These are phyloP conservation scores for Umbelopsis isabellina DNA, from an alignment of 192 early-diverging fungal species.

Conservation along the genomic window DNA sequence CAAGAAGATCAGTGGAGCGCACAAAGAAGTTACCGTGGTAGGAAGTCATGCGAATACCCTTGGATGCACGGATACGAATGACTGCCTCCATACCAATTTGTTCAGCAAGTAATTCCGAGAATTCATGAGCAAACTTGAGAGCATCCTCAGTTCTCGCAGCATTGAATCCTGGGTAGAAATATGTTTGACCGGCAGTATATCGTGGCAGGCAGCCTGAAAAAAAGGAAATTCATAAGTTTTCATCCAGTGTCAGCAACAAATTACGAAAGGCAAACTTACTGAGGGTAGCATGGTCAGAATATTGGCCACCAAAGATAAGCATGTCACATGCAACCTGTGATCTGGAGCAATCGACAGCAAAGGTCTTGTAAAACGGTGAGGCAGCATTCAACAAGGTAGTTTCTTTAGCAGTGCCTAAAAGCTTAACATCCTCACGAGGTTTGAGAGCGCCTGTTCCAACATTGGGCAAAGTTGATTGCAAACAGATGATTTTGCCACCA, in stretches of 20 bases:
- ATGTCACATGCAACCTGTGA: constrained; percentile 89
- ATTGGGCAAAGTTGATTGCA: constrained; percentile 85
- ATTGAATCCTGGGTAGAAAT: constrained; percentile 90
- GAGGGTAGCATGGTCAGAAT: constrained; percentile 88
- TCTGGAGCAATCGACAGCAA: constrained; percentile 91
- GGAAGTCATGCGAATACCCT: constrained; percentile 83
- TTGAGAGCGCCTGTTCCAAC: constrained; percentile 81
- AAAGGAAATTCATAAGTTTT: neutral
- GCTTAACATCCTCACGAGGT: constrained; percentile 81
- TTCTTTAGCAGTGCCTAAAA: constrained; percentile 91
- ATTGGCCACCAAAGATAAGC: constrained; percentile 83
- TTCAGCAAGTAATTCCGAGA: constrained; percentile 77
- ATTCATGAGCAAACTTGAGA: constrained; percentile 81
- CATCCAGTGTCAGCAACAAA: neutral
- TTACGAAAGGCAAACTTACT: constrained; percentile 57
- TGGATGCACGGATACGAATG: constrained; percentile 88
- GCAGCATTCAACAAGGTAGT: constrained; percentile 79
- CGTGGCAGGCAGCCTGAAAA: constrained; percentile 68
- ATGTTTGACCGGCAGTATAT: constrained; percentile 88
- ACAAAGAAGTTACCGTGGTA: constrained; percentile 99
- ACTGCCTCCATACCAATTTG: constrained; percentile 90
- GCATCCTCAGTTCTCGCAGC: constrained; percentile 83
- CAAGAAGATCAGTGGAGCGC: constrained; percentile 88
- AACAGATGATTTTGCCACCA: constrained; percentile 89
- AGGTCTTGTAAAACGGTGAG: constrained; percentile 87